A percentile compares a stretch with the other conserved stretches of the same genome.
phyloP scores from a whole-genome alignment of 2,329 filamentous ascomycete species.

The Aspergillus pseudoviridinutans region DNA sequence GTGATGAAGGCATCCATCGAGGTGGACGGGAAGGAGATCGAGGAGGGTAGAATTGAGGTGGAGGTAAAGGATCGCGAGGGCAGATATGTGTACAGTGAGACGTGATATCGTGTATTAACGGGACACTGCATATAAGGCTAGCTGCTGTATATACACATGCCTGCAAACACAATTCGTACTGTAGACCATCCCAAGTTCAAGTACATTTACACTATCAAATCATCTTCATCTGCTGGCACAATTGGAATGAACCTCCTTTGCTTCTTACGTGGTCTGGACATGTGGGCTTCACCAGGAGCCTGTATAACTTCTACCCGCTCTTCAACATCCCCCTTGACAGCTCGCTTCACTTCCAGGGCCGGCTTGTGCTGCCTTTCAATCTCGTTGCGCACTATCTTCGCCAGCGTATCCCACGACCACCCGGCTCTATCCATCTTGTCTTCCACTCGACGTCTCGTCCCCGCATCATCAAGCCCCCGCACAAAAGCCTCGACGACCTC shows the following conservation, averaged over 20 bases:
- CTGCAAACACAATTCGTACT: not conserved
- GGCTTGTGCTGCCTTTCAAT: not conserved
- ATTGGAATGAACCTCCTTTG: slow-evolving; percentile 26
- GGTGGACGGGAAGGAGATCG: slow-evolving; percentile 74
- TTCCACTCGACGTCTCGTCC: slow-evolving; percentile 16
- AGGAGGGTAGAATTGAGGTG: slow-evolving; percentile 81
- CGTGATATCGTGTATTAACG: slow-evolving; percentile 36
- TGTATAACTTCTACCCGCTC: not conserved
- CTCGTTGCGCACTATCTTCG: slow-evolving; percentile 1
- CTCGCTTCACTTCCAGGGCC: not conserved
- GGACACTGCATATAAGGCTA: not conserved
- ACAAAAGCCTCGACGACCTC: slow-evolving; percentile 29
- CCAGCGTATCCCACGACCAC: slow-evolving; percentile 26
- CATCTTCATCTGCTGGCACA: slow-evolving; percentile 26
- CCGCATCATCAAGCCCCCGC: slow-evolving; percentile 23
- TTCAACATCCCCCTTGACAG: not conserved
- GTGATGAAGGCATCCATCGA: slow-evolving; percentile 79
- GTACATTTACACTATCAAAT: slow-evolving; percentile 9
- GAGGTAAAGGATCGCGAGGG: slow-evolving; percentile 73
- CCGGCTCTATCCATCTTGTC: slow-evolving; percentile 19
- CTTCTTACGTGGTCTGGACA: slow-evolving; percentile 11
- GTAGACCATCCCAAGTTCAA: not conserved
- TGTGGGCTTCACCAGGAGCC: not conserved
- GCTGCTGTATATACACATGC: slow-evolving; percentile 4
- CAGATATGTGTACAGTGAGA: slow-evolving; percentile 72